Conservation (phyloP, 108 stramenopile genomes). For the Cyclostephanos invisitatus region DNA sequence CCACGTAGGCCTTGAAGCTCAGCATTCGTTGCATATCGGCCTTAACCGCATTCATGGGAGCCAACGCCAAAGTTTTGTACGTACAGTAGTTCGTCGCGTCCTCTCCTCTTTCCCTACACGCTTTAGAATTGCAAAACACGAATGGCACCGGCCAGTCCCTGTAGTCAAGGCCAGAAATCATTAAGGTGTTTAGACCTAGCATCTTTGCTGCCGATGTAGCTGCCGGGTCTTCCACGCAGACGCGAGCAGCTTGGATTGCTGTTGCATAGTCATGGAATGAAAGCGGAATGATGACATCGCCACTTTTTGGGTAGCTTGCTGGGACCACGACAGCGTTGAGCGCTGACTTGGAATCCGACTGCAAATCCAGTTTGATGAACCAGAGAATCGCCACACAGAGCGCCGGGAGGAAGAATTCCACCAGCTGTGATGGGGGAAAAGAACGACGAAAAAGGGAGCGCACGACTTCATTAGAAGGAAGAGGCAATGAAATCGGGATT, state of each 20-base stretch:
- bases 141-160: conserved; percentile 79
- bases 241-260: conserved; percentile 60
- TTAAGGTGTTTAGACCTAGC: conserved; percentile 13
- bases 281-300: conserved; percentile 52
- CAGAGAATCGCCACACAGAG: conserved; percentile 64
- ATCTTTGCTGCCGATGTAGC: conserved; percentile 1
- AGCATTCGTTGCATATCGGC: conserved; percentile 45
- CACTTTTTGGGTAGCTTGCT: conserved; percentile 46
- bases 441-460: background rate
- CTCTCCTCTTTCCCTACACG: conserved; percentile 59
- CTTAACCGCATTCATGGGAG: conserved; percentile 43
- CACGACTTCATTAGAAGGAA: background rate
- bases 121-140: conserved; percentile 68
- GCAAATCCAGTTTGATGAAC: conserved; percentile 59
- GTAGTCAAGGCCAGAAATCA: conserved; percentile 25
- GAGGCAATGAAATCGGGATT: conserved; percentile 2
- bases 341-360: conserved; percentile 41
- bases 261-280: conserved; percentile 73
- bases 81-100: conserved; percentile 68
- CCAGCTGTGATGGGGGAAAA: conserved; percentile 29
- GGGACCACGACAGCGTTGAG: conserved; percentile 50
- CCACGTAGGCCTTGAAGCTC: conserved; percentile 57
- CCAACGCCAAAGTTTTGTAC: conserved; percentile 60
- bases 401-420: conserved; percentile 71
- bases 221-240: conserved; percentile 38